Conservation (phyloP, 164 flowering plant species). For the Vitis cinerea region DNA sequence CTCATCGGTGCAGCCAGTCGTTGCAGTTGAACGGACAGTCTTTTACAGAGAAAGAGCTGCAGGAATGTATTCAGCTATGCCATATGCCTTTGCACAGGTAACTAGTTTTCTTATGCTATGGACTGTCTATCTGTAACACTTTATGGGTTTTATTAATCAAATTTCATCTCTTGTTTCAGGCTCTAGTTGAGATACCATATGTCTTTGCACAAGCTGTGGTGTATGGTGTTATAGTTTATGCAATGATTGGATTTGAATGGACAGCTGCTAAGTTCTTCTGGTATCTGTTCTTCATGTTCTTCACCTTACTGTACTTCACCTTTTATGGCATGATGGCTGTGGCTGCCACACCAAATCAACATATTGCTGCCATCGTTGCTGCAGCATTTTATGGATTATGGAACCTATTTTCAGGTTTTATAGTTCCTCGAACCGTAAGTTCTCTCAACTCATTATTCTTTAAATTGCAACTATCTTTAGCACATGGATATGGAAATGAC, state of each 20-base stretch:
- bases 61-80: conserved; percentile 26
- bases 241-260: conserved; percentile 70
- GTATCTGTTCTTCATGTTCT: conserved; percentile 63
- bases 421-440: conserved; percentile 58
- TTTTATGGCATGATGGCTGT: conserved; percentile 77
- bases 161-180: conserved; percentile 25
- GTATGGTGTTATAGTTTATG: conserved; percentile 51
- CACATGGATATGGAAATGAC: too few relatives aligned
- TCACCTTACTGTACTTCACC: conserved; percentile 61
- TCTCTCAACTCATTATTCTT: not conserved
- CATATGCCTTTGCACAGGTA: conserved; percentile 20
- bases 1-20: conserved; percentile 21
- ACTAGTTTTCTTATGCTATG: not conserved
- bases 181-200: conserved; percentile 51
- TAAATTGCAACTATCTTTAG: not conserved
- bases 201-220: conserved; percentile 35
- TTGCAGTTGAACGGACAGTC: conserved; percentile 20
- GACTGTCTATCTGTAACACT: too few relatives aligned
- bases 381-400: conserved; percentile 58
- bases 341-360: conserved; percentile 58
- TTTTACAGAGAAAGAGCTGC: conserved; percentile 26
- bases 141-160: not conserved
- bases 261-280: conserved; percentile 55
- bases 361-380: conserved; percentile 52
- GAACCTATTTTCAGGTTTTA: conserved; percentile 65